phyloP scores from a whole-genome alignment of 1,284 basidiomycete species.

The Peniophora sp. region DNA sequence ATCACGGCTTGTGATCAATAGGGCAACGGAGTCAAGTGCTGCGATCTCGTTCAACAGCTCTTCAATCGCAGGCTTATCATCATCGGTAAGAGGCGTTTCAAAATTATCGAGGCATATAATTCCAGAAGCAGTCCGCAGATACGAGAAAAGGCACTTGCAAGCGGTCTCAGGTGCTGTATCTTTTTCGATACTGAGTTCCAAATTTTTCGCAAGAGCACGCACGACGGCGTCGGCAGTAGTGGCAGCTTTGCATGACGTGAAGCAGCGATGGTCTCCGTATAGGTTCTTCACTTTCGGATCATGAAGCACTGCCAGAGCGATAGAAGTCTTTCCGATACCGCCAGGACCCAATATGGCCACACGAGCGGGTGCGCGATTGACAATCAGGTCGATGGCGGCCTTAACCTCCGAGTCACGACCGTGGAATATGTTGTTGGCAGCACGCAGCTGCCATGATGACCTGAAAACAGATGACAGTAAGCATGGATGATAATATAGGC shows the following conservation, averaged over 20 bases:
- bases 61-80: not conserved
- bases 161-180: not conserved
- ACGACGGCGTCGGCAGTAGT: slow-evolving; percentile 7
- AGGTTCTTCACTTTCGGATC: slow-evolving; percentile 8
- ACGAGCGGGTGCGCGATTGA: not conserved
- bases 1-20: slow-evolving; percentile 1
- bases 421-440: not conserved
- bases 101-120: slow-evolving; percentile 25
- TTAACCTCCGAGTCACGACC: not conserved
- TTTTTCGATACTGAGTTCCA: slow-evolving; percentile 6
- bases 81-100: slow-evolving; percentile 21
- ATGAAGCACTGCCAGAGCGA: slow-evolving; percentile 20
- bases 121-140: slow-evolving; percentile 9
- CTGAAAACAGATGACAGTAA: not conserved
- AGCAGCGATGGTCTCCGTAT: slow-evolving; percentile 16
- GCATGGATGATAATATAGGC: not conserved
- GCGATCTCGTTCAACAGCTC: not conserved
- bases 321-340: slow-evolving; percentile 28
- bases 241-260: slow-evolving; percentile 19
- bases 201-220: slow-evolving; percentile 14
- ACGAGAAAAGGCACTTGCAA: slow-evolving; percentile 1
- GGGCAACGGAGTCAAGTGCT: not conserved
- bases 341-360: slow-evolving; percentile 23
- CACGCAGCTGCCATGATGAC: not conserved
- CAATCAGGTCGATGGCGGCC: not conserved